Conservation (phyloP, 108 stramenopile species). For the Epithemia pelagica region DNA sequence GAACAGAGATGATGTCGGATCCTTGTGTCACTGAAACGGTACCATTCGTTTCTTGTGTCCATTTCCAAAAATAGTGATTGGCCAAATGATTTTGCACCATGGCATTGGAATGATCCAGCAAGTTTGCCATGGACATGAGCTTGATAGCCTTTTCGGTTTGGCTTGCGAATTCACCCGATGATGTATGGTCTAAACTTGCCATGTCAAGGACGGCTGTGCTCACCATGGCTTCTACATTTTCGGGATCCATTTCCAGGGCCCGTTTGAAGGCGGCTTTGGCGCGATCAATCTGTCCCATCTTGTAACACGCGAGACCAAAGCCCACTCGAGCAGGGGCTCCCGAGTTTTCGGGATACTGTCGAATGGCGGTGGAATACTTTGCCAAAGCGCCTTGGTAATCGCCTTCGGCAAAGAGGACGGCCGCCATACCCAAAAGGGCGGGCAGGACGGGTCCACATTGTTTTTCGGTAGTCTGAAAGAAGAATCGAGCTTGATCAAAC, state of each 20-base stretch:
- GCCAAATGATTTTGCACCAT: conserved; percentile 95
- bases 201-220: conserved; percentile 72
- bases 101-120: conserved; percentile 81
- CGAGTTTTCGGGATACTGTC: conserved; percentile 31
- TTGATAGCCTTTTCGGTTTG: conserved; percentile 71
- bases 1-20: conserved; percentile 32
- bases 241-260: conserved; percentile 69
- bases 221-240: conserved; percentile 78
- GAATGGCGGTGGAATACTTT: conserved; percentile 67
- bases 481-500: conserved; percentile 72
- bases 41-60: conserved; percentile 65
- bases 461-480: conserved; percentile 68
- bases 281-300: conserved; percentile 79
- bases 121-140: conserved; percentile 85
- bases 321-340: conserved; percentile 62
- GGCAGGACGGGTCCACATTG: conserved; percentile 72
- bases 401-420: conserved; percentile 52
- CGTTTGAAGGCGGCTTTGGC: conserved; percentile 78
- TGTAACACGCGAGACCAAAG: conserved; percentile 77
- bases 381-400: conserved; percentile 55
- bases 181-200: conserved; percentile 51
- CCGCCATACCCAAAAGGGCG: conserved; percentile 79
- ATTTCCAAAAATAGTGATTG: conserved; percentile 94
- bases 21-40: conserved; percentile 48
- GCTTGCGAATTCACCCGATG: conserved; percentile 40